Conservation (phyloP, 176 grass and related monocot species). For the Aegilops bicornis region DNA sequence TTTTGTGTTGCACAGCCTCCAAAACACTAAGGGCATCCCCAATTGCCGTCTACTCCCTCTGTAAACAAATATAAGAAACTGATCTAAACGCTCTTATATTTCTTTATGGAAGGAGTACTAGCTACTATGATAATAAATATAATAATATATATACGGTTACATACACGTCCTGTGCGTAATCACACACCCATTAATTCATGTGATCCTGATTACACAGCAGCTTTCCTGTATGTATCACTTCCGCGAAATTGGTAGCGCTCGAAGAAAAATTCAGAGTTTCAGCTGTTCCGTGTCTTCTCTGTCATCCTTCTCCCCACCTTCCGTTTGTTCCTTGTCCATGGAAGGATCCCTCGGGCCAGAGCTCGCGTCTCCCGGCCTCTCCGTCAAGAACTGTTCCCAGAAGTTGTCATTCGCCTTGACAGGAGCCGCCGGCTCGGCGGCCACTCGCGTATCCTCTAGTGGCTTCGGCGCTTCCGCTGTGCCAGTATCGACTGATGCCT, state of each 20-base stretch:
- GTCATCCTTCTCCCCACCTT: conserved; percentile 21
- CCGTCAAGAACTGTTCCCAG: conserved; percentile 95
- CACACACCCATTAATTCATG: no score
- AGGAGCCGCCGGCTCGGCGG: conserved; percentile 29
- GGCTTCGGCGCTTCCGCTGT: not conserved
- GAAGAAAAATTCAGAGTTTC: conserved; percentile 47
- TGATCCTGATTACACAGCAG: no score
- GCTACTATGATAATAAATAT: no score
- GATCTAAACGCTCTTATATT: no score
- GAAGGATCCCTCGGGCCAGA: conserved; percentile 45
- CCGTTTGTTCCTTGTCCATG: conserved; percentile 26
- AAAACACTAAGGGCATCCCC: no score
- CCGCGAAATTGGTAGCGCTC: not conserved
- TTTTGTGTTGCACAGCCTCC: no score
- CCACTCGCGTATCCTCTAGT: not conserved
- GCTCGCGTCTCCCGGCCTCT: conserved; percentile 78
- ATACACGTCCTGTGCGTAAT: no score
- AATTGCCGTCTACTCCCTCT: no score
- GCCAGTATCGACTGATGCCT: not conserved
- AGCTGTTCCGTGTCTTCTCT: conserved; percentile 47
- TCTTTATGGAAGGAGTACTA: no score
- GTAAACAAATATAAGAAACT: no score
- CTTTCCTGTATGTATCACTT: not conserved
- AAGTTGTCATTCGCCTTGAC: conserved; percentile 81
- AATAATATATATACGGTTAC: no score